phyloP scores from a whole-genome alignment of 352 stramenopile genomes.

The Phytophthora pinifolia region DNA sequence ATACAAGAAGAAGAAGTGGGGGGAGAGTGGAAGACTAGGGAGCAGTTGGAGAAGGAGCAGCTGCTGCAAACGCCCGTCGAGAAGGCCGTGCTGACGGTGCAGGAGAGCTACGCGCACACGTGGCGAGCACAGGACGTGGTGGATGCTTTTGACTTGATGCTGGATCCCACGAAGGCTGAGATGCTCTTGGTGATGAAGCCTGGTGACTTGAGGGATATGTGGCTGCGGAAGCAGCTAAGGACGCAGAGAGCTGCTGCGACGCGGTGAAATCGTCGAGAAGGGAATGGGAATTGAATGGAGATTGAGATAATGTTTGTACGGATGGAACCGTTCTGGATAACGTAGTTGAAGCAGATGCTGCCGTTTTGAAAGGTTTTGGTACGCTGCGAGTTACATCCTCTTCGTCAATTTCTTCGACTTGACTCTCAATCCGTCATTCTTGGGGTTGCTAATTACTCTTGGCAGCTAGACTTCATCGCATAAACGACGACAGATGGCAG shows the following conservation, averaged over 20 bases:
- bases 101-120: conserved; percentile 18
- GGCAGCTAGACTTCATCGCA: too few species aligned
- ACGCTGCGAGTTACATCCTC: too few species aligned
- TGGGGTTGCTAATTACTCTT: too few species aligned
- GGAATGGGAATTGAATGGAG: too few species aligned
- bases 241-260: not conserved
- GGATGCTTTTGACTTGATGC: conserved; percentile 29
- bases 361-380: too few species aligned
- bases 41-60: conserved; percentile 2
- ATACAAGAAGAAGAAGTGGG: not conserved
- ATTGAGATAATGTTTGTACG: too few species aligned
- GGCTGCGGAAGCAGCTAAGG: conserved; percentile 24
- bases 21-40: not conserved
- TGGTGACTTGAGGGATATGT: conserved; percentile 18
- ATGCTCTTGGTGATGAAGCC: conserved; percentile 25
- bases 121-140: conserved; percentile 22
- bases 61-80: conserved; percentile 10
- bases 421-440: too few species aligned
- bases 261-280: too few species aligned
- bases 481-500: not conserved
- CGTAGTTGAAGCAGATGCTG: too few species aligned
- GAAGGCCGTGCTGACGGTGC: conserved; percentile 16
- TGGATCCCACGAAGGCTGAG: conserved; percentile 18
- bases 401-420: too few species aligned
- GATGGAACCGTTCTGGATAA: too few species aligned